Evolutionary conservation across 2,329 filamentous ascomycete genomes (phyloP).

Genomic region (Xylariaceae sp.): DNA sequence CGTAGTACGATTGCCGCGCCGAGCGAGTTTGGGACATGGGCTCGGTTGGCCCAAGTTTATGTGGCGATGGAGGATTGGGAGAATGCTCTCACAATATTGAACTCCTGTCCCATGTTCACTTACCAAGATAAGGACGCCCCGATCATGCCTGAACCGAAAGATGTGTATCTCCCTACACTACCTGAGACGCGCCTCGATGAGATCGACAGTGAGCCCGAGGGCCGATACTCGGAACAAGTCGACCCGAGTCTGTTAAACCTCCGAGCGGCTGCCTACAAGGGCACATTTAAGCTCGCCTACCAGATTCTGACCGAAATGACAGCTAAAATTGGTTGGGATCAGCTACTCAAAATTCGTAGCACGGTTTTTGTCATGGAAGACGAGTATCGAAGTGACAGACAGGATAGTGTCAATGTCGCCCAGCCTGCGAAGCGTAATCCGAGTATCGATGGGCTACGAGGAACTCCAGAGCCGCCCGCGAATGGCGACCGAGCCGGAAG

Average conservation of each 20-base stretch:
- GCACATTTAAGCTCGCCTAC: constrained; percentile 94
- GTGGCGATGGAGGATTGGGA: constrained; percentile 95
- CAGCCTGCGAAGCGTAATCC: constrained; percentile 61
- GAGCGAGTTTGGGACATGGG: constrained; percentile 97
- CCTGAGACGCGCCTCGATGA: constrained; percentile 90
- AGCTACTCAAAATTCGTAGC: constrained; percentile 88
- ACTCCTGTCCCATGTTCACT: constrained; percentile 99
- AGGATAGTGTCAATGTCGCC: constrained; percentile 48
- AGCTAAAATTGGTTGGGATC: constrained; percentile 95
- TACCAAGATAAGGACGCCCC: constrained; percentile 98
- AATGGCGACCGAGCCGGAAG: constrained; percentile 39
- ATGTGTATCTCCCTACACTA: constrained; percentile 81
- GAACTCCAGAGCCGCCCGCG: constrained; percentile 58
- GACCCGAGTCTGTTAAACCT: constrained; percentile 83
- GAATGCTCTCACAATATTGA: constrained; percentile 87
- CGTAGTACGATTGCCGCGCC: constrained; percentile 91
- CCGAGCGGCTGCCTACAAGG: constrained; percentile 84
- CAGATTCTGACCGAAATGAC: constrained; percentile 92
- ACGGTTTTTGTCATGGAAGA: constrained; percentile 99
- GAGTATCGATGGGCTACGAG: constrained; percentile 73
- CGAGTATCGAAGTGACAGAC: constrained; percentile 88
- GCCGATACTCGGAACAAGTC: constrained; percentile 77
- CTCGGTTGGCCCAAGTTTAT: constrained; percentile 87
- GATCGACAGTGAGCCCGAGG: constrained; percentile 86
- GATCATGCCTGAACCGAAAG: constrained; percentile 86